Evolutionary conservation across 192 early-diverging fungal species (phyloP), one percentile per base, ranked within the genome.

Genomic region (Umbelopsis vinacea): DNA sequence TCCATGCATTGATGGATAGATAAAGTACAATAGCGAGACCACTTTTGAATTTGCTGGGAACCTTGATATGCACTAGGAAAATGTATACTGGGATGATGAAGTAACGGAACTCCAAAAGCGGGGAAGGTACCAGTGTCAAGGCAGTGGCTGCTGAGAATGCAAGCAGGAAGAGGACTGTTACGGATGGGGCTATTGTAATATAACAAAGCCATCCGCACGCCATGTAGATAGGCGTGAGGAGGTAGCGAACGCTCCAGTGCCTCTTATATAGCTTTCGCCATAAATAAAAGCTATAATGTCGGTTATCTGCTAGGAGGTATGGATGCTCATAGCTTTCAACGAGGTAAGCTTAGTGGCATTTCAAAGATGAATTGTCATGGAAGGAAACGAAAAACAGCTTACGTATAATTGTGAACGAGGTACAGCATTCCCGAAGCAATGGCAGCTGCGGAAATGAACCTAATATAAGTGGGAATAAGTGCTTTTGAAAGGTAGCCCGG

Each of bases 261-360:
- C 81, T 74, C 0, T 86, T 87, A 66, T 89, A 94, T 1, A 95
- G 46, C 57, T 92, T 85, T 73, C 90, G 93, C 94, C 95, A 98
- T 40, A 99, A 46, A 77, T 99, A 99, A 76, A 99, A 99, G 7
- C 94, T 88, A 70, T 93, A 96, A 84, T 99, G 97, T 37, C 97
- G 87, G 77, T 99, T 99, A 76, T 99, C 97, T 73, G 91, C 89
- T 24, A 97, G 84, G 57, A 99, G 78, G 77, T 97, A 99, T 52
- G 95, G 94, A 73, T 99, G 97, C 76, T 94, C 95, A 70, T 89
- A 83, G 3, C 93, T 94, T 29, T 68, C 21, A 33, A 29, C 19
- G 21, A 15, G 4, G 3, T 35, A 46, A 40, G 46, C 7, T n/a
- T 53, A 55, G 8, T 23, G n/a, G 60, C 21, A 43, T 43, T 0